Evolutionary conservation across 2,329 filamentous ascomycete species (phyloP).

Genomic region (Trichoderma endophyticum): DNA sequence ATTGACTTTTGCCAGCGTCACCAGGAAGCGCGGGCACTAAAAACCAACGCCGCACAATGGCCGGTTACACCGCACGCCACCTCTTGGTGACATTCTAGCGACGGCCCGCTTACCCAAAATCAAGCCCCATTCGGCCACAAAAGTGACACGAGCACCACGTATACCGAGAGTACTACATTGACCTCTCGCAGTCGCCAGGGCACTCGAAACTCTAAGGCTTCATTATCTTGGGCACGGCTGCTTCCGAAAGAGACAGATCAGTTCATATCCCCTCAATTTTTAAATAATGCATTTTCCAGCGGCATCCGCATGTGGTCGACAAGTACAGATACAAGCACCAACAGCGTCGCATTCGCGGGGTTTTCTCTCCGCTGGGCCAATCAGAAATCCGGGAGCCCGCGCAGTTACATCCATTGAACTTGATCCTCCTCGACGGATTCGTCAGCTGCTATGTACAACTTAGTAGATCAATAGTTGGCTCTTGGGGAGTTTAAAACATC

Average conservation of each 20-base stretch:
- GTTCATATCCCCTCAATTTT: not conserved
- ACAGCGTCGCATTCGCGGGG: not conserved
- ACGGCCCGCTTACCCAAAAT: slow-evolving; percentile 7
- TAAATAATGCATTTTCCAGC: not conserved
- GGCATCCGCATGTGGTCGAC: not conserved
- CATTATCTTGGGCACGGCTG: not conserved
- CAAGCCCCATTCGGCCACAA: not conserved
- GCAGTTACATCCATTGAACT: too few species aligned
- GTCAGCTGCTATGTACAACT: not conserved
- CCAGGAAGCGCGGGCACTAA: not conserved
- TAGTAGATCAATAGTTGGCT: not conserved
- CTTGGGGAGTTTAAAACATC: not conserved
- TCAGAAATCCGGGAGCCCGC: not conserved
- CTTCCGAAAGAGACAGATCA: not conserved
- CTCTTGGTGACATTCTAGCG: not conserved
- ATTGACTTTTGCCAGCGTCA: not conserved
- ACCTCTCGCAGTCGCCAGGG: not conserved
- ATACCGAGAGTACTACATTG: not conserved
- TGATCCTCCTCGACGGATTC: not conserved
- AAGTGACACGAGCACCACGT: not conserved
- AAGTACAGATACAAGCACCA: not conserved
- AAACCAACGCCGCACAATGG: not conserved
- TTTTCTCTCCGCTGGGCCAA: not conserved
- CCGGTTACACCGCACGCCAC: not conserved
- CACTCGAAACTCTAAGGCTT: not conserved